phyloP scores from a whole-genome alignment of 2,329 filamentous ascomycete species.

The Arthrobotrys sinensis region DNA sequence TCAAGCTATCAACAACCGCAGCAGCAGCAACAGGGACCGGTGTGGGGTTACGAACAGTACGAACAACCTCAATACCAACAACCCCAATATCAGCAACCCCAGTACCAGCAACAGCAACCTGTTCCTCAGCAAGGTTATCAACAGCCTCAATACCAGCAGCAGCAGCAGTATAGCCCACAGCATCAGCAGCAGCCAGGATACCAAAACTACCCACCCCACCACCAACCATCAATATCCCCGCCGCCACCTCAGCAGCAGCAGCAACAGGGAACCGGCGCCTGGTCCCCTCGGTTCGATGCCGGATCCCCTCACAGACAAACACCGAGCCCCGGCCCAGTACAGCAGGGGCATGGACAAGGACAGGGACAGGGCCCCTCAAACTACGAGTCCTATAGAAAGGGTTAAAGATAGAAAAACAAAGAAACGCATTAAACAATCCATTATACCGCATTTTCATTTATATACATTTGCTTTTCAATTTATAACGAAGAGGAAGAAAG shows the following conservation, averaged over 20 bases:
- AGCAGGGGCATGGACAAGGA: slow-evolving; percentile 66
- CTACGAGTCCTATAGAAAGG: slow-evolving; percentile 49
- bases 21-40: background rate
- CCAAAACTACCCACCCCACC: slow-evolving; percentile 4
- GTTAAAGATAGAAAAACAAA: slow-evolving; percentile 44
- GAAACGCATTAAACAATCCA: background rate
- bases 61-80: slow-evolving; percentile 36
- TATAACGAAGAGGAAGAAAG: background rate
- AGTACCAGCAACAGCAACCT: slow-evolving; percentile 66
- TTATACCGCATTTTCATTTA: background rate
- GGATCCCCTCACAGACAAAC: background rate
- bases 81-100: slow-evolving; percentile 40
- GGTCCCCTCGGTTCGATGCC: slow-evolving; percentile 21
- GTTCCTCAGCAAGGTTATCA: slow-evolving; percentile 1
- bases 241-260: slow-evolving; percentile 21
- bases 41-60: slow-evolving; percentile 4
- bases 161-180: background rate
- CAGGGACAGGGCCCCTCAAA: slow-evolving; percentile 65
- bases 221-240: slow-evolving; percentile 15
- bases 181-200: slow-evolving; percentile 9
- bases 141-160: slow-evolving; percentile 21
- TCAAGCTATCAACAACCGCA: background rate
- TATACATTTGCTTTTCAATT: too few relatives aligned
- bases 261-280: slow-evolving; percentile 27
- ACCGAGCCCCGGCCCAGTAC: slow-evolving; percentile 42